A percentile compares a stretch with the other conserved stretches of the same genome.
These are phyloP conservation scores for Pseudevernia furfuracea DNA, from an alignment of 495 filamentous ascomycete species.

Conservation along the genomic window DNA sequence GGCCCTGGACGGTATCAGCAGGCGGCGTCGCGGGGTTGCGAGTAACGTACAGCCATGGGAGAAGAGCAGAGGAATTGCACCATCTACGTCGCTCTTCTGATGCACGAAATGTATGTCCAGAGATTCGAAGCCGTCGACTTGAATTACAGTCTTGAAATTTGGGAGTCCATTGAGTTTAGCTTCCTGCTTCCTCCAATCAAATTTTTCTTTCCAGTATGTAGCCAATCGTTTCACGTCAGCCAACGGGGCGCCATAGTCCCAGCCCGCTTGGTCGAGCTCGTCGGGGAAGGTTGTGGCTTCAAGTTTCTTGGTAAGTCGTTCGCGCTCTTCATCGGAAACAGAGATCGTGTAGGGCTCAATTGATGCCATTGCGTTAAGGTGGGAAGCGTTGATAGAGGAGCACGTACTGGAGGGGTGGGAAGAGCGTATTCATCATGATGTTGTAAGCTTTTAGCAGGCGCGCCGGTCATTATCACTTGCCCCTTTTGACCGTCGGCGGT, in stretches of 20 bases:
- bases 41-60: conserved; percentile 35
- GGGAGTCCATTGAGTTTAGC: conserved; percentile 38
- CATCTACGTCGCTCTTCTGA: conserved; percentile 30
- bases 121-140: conserved; percentile 36
- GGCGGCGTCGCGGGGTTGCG: not conserved
- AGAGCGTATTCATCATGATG: not conserved
- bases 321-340: conserved; percentile 34
- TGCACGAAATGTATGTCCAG: conserved; percentile 43
- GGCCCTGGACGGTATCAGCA: conserved; percentile 25
- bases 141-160: conserved; percentile 35
- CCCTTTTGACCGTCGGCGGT: conserved; percentile 6
- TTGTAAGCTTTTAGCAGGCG: conserved; percentile 1
- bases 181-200: conserved; percentile 41
- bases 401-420: conserved; percentile 1
- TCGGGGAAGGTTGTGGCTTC: conserved; percentile 34
- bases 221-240: conserved; percentile 35
- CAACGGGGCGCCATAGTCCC: conserved; percentile 37
- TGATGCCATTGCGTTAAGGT: conserved; percentile 17
- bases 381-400: not conserved
- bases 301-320: conserved; percentile 36
- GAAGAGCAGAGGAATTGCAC: conserved; percentile 40
- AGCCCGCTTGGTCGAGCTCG: conserved; percentile 34
- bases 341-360: conserved; percentile 34
- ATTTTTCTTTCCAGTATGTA: conserved; percentile 35
- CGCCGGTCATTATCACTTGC: not conserved